Conservation (phyloP, 495 filamentous ascomycete species). For the Aspergillus biplanus region DNA sequence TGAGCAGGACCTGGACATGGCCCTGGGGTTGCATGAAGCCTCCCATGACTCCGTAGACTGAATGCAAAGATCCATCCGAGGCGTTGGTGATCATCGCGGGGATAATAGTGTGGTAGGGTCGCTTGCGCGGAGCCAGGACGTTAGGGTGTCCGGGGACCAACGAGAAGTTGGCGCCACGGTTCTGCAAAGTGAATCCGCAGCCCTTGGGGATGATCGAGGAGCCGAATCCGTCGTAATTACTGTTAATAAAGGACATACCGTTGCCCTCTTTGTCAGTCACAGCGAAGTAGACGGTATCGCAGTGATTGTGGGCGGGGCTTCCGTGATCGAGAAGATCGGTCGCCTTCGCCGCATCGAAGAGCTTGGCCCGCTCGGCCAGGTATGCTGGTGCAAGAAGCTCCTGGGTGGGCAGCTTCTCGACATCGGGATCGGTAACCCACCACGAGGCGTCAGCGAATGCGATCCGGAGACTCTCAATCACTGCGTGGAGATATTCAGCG, state of each 20-base stretch:
- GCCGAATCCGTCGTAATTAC: constrained; percentile 90
- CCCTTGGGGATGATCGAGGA: constrained; percentile 79
- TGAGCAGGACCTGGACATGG: constrained; percentile 92
- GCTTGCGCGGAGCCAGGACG: constrained; percentile 74
- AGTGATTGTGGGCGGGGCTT: constrained; percentile 67
- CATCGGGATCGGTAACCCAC: constrained; percentile 85
- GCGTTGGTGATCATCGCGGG: constrained; percentile 84
- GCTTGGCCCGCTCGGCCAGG: constrained; percentile 67
- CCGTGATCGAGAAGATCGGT: constrained; percentile 64
- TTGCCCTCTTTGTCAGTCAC: constrained; percentile 81
- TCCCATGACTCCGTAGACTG: constrained; percentile 94
- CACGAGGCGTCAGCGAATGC: constrained; percentile 89
- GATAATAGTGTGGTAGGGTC: constrained; percentile 98
- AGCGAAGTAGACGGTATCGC: constrained; percentile 94
- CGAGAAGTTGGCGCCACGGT: constrained; percentile 85
- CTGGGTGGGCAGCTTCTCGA: constrained; percentile 64
- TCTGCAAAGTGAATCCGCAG: constrained; percentile 92
- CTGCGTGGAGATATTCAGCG: constrained; percentile 78
- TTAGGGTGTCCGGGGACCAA: constrained; percentile 75
- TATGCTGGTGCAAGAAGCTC: constrained; percentile 64
- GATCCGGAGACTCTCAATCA: constrained; percentile 89
- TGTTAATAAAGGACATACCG: constrained; percentile 95
- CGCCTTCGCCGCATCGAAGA: constrained; percentile 65
- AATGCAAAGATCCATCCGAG: constrained; percentile 71
- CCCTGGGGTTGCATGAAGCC: constrained; percentile 99